A percentile compares a stretch with the other conserved stretches of the same genome.
These are phyloP conservation scores for Sequoiadendron giganteum DNA, from an alignment of 75 land plant species.

Conservation along the genomic window DNA sequence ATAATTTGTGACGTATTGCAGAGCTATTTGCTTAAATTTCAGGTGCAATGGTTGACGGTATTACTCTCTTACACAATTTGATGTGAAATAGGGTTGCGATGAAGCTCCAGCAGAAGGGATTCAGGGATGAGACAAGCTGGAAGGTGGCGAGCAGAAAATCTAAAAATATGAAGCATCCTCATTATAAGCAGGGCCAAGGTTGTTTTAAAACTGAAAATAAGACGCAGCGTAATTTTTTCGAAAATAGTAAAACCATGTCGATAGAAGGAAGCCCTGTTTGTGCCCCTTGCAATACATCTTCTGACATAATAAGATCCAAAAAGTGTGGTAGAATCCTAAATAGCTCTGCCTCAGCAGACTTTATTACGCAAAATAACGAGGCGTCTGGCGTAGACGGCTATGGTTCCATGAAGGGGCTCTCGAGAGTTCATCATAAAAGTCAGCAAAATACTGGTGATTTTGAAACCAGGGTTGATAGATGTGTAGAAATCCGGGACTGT, in stretches of 20 bases:
- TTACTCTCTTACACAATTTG: no score
- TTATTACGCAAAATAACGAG: constrained; percentile 20
- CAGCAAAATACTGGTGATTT: background rate
- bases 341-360: constrained; percentile 12
- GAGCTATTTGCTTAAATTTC: no score
- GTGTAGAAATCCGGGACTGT: background rate
- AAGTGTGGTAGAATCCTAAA: background rate
- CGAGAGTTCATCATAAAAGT: background rate
- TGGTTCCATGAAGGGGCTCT: constrained; percentile 43
- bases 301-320: constrained; percentile 10
- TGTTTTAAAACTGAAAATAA: background rate
- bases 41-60: no score
- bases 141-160: background rate
- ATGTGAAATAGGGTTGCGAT: no score
- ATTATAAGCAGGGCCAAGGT: background rate
- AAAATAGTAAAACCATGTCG: background rate
- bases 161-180: background rate
- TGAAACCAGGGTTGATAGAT: background rate
- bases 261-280: background rate
- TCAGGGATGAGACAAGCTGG: background rate
- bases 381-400: constrained; percentile 24
- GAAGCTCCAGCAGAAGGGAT: background rate
- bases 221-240: background rate
- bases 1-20: no score
- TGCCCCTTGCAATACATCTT: constrained; percentile 15